Conservation (phyloP, 768 basidiomycete species). For the Cystobasidium onofrii region DNA sequence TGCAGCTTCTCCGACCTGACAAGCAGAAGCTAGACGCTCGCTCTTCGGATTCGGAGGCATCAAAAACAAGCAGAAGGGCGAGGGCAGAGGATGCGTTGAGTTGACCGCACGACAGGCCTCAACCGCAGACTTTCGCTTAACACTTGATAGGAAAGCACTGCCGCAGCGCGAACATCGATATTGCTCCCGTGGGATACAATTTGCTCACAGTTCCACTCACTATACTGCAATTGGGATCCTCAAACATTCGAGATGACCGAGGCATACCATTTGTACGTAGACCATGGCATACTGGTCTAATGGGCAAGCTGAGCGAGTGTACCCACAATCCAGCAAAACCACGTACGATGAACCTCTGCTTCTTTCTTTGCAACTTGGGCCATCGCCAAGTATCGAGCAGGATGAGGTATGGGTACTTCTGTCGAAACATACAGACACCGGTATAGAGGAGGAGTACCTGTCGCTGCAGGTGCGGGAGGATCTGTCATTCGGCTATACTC, state of each 20-base stretch:
- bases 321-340: not conserved
- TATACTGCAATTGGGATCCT: slow-evolving; percentile 32
- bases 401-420: slow-evolving; percentile 22
- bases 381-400: slow-evolving; percentile 2
- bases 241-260: not conserved
- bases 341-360: not conserved
- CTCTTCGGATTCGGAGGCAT: slow-evolving; percentile 26
- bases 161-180: not conserved
- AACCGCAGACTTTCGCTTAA: too few relatives aligned
- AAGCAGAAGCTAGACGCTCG: not conserved
- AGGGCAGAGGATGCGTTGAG: too few relatives aligned
- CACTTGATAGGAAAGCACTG: too few relatives aligned
- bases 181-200: slow-evolving; percentile 16
- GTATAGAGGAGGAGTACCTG: not conserved
- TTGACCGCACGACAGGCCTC: too few relatives aligned
- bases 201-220: slow-evolving; percentile 5
- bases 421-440: slow-evolving; percentile 1
- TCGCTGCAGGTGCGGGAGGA: not conserved
- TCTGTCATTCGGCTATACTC: not conserved
- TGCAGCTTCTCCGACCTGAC: not conserved
- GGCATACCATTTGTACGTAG: slow-evolving; percentile 25
- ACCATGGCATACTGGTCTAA: too few relatives aligned
- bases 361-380: slow-evolving; percentile 6
- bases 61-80: slow-evolving; percentile 1
- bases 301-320: too few relatives aligned